phyloP scores from a whole-genome alignment of 2,329 filamentous ascomycete species.

The Pseudogymnoascus sp. region DNA sequence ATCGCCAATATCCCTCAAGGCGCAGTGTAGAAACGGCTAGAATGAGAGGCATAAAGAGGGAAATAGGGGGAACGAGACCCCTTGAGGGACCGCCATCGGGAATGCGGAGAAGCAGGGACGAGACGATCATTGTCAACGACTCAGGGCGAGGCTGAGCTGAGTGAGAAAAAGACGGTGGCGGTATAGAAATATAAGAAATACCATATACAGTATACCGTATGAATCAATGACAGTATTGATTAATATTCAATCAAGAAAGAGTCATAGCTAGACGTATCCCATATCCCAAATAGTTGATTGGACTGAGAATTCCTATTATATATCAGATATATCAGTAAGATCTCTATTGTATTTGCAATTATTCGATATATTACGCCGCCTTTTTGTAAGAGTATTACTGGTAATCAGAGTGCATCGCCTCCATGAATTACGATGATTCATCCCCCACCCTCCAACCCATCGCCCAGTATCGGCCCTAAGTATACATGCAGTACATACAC shows the following conservation, averaged over 20 bases:
- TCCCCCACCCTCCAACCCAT: slow-evolving; percentile 8
- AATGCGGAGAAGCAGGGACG: not conserved
- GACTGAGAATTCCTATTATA: not conserved
- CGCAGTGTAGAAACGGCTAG: not conserved
- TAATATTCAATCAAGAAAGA: not conserved
- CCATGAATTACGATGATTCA: slow-evolving; percentile 49
- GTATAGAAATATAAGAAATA: not conserved
- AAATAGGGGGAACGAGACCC: not conserved
- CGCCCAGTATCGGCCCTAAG: not conserved
- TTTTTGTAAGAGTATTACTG: not conserved
- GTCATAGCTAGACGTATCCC: not conserved
- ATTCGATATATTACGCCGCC: not conserved
- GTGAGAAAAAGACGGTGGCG: not conserved
- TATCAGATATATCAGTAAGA: not conserved
- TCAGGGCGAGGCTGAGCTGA: not conserved
- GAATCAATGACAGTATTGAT: not conserved
- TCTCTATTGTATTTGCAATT: not conserved
- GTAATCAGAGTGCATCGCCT: not conserved
- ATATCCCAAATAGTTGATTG: not conserved
- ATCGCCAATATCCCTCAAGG: slow-evolving; percentile 6
- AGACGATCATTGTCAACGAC: not conserved
- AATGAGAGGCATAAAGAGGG: not conserved
- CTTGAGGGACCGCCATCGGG: not conserved
- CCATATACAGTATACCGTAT: not conserved
- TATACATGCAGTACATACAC: not conserved